These are phyloP conservation scores for Lipomyces yamadae DNA, from an alignment of 805 yeast genomes.

Conservation along the genomic window DNA sequence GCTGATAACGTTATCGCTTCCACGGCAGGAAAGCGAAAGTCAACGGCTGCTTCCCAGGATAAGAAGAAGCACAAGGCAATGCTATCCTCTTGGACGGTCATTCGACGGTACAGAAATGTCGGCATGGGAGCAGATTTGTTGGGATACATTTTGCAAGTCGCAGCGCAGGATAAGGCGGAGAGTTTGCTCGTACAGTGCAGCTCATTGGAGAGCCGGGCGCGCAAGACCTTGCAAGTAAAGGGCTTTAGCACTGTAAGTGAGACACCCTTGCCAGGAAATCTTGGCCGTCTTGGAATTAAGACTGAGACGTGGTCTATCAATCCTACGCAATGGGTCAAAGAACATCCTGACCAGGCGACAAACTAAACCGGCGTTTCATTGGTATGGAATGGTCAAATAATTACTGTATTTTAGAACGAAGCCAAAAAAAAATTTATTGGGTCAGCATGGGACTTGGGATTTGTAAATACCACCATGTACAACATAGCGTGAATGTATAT, in stretches of 20 bases:
- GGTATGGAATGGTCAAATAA: background rate
- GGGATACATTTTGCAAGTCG: conserved; percentile 21
- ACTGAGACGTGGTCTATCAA: conserved; percentile 30
- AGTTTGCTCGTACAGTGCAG: conserved; percentile 25
- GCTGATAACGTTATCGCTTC: background rate
- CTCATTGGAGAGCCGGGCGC: conserved; percentile 31
- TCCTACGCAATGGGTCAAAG: conserved; percentile 13
- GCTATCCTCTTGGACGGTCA: conserved; percentile 38
- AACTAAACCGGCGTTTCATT: conserved; percentile 1
- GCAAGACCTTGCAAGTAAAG: conserved; percentile 10
- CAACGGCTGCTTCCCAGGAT: background rate
- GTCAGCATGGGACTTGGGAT: background rate
- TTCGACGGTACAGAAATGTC: conserved; percentile 34
- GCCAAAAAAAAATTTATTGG: background rate
- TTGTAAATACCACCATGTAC: background rate
- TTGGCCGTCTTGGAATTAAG: conserved; percentile 29
- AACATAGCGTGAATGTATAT: background rate
- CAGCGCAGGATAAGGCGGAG: conserved; percentile 18
- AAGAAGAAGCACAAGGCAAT: conserved; percentile 21
- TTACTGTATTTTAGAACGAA: conserved; percentile 4
- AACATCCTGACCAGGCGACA: background rate
- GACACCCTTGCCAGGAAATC: conserved; percentile 24
- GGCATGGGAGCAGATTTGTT: conserved; percentile 39
- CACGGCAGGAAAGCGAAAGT: conserved; percentile 1
- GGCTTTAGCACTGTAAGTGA: conserved; percentile 23